Evolutionary conservation across 23 red algal species (phyloP), one percentile per base, ranked within the genome.

Genomic region (Agarophyton chilense): DNA sequence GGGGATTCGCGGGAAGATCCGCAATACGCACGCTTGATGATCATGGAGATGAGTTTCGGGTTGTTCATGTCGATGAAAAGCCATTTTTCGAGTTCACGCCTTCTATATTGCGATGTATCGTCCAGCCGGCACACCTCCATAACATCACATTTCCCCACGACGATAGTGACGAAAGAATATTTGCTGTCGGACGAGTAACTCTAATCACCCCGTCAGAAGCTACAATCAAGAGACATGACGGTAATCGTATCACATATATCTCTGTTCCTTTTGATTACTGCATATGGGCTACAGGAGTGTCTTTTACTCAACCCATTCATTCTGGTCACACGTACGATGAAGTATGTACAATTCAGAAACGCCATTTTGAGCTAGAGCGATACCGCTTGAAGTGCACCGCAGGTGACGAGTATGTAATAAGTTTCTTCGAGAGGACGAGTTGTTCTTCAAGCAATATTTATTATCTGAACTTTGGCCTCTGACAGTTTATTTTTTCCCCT

Each of bases 11-110:
- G 18, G 88, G 88, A 19, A 60, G 77, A 52, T 54, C 88, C 19
- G 76, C 88, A 39, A 56, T 82, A 0, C 88, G 88, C 26, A 49
- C 55, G 14, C 53, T 82, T 39, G 50, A 79, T 21, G 44, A n/a
- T 25, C n/a, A 63, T 45, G 70, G 24, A 40, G 54, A 80, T 55
- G 38, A 60, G 50, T 52, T 80, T 29, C 77, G 46, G 18, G 60
- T 91, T 29, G 46, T 82, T 42, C 43, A 79, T 19, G 77, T 86
- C 41, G 79, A 93, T 47, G 60, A 74, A n/a, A 93, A 93, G 51
- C 77, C 75, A 19, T 93, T 93, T 47, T 93, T 93, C 50, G 81
- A 93, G 58, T 93, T 93, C 67, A 87, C 83, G 22, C 83, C 83
- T 43, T 51, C 77, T 10, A 50, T 83, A 47, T 38, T 81, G 26